Conservation (phyloP, 2,329 filamentous ascomycete genomes). For the Trichoderma citrinoviride region DNA sequence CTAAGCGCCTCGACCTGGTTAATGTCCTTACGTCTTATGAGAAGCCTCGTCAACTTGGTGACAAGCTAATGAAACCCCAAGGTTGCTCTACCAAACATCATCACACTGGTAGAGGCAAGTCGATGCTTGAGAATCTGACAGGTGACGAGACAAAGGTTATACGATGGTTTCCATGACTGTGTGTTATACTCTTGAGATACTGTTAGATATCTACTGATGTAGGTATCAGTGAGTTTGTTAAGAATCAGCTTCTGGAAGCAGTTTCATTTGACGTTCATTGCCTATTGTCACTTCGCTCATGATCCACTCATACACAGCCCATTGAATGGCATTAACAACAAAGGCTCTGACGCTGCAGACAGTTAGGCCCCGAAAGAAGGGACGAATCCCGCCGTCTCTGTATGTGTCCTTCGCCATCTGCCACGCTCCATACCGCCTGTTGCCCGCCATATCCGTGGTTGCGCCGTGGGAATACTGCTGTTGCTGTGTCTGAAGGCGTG, state of each 20-base stretch:
- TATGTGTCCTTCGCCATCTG: constrained; percentile 67
- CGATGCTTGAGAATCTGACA: no score
- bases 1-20: no score
- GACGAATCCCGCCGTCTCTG: constrained; percentile 54
- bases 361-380: constrained; percentile 72
- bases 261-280: background rate
- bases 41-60: no score
- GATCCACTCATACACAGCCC: constrained; percentile 87
- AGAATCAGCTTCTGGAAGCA: background rate
- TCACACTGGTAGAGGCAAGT: no score
- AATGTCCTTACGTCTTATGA: no score
- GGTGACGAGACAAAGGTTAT: no score
- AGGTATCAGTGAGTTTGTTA: background rate
- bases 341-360: constrained; percentile 86
- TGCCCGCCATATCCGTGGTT: constrained; percentile 24
- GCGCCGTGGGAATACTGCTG: constrained; percentile 44
- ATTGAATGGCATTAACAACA: constrained; percentile 89
- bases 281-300: constrained; percentile 57
- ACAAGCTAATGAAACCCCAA: no score
- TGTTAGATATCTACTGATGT: no score
- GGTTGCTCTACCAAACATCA: no score
- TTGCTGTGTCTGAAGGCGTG: constrained; percentile 76
- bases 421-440: constrained; percentile 50
- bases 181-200: no score
- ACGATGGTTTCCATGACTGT: no score